phyloP scores from a whole-genome alignment of 2,329 filamentous ascomycete genomes.

The Pseudopyrenochaeta lycopersici region DNA sequence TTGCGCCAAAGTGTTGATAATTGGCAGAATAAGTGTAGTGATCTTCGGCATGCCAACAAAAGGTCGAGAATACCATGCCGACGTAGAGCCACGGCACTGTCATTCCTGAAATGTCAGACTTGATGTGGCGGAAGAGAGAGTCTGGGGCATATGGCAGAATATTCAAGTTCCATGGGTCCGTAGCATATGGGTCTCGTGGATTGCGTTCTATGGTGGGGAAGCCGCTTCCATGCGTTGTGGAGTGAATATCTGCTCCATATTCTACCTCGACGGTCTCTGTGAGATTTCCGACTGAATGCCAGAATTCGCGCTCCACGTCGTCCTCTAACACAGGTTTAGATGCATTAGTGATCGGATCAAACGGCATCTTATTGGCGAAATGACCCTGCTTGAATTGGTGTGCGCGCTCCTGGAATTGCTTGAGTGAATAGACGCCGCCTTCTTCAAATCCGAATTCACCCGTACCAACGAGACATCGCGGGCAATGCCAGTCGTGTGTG shows the following conservation, averaged over 20 bases:
- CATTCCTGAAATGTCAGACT: slow-evolving; percentile 98
- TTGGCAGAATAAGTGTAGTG: slow-evolving; percentile 98
- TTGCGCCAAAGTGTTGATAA: slow-evolving; percentile 97
- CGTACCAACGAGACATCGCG: slow-evolving; percentile 92
- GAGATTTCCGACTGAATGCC: slow-evolving; percentile 90
- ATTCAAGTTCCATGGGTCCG: slow-evolving; percentile 95
- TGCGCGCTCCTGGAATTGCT: slow-evolving; percentile 95
- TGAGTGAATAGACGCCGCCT: slow-evolving; percentile 92
- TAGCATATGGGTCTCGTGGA: slow-evolving; percentile 84
- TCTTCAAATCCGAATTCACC: slow-evolving; percentile 98
- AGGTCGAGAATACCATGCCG: slow-evolving; percentile 99
- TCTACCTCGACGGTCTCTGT: slow-evolving; percentile 98
- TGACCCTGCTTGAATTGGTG: slow-evolving; percentile 94
- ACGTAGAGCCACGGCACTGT: slow-evolving; percentile 99
- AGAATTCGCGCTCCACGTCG: slow-evolving; percentile 96
- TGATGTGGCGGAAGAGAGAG: slow-evolving; percentile 95
- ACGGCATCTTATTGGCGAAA: slow-evolving; percentile 89
- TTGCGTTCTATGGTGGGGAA: slow-evolving; percentile 95
- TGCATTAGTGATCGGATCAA: slow-evolving; percentile 83
- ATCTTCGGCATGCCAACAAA: slow-evolving; percentile 99
- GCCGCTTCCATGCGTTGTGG: slow-evolving; percentile 95
- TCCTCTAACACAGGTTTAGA: slow-evolving; percentile 88
- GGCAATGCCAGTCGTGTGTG: slow-evolving; percentile 93
- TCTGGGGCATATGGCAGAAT: slow-evolving; percentile 89
- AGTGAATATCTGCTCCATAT: slow-evolving; percentile 97